Conservation (phyloP, 2,329 filamentous ascomycete genomes). For the Coleophoma crateriformis region DNA sequence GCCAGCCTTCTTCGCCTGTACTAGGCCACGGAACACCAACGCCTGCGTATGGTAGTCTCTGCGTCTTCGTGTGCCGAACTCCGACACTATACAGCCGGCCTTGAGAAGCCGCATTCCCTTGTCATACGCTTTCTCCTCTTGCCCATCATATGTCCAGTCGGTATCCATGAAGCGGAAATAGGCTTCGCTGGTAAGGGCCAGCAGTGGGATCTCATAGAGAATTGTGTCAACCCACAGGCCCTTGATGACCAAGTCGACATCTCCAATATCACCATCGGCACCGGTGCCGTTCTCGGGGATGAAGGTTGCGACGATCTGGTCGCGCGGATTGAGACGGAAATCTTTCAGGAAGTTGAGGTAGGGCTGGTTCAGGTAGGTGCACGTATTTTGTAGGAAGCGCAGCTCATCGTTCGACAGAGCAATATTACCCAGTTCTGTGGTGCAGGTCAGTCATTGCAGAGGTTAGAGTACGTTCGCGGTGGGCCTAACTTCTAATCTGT, state of each 20-base stretch:
- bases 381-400: constrained; percentile 70
- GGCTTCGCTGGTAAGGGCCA: constrained; percentile 88
- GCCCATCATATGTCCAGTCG: constrained; percentile 84
- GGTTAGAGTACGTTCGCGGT: not conserved
- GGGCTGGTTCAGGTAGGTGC: constrained; percentile 69
- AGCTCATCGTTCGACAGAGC: constrained; percentile 75
- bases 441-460: no score
- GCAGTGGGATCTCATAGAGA: constrained; percentile 91
- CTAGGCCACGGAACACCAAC: constrained; percentile 81
- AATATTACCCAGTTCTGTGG: constrained; percentile 73
- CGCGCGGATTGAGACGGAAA: constrained; percentile 74
- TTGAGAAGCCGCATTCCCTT: constrained; percentile 77
- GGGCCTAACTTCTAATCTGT: constrained; percentile 69
- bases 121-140: constrained; percentile 76
- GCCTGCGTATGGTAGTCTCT: constrained; percentile 95
- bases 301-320: constrained; percentile 66
- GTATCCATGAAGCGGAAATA: constrained; percentile 96
- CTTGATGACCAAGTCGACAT: constrained; percentile 69
- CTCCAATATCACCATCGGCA: constrained; percentile 62
- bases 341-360: constrained; percentile 79
- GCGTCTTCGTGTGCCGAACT: constrained; percentile 85
- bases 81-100: constrained; percentile 82
- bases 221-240: constrained; percentile 94
- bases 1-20: constrained; percentile 69
- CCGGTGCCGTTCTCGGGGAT: constrained; percentile 50